Conservation (phyloP, 768 basidiomycete genomes). For the Lentinula edodes region DNA sequence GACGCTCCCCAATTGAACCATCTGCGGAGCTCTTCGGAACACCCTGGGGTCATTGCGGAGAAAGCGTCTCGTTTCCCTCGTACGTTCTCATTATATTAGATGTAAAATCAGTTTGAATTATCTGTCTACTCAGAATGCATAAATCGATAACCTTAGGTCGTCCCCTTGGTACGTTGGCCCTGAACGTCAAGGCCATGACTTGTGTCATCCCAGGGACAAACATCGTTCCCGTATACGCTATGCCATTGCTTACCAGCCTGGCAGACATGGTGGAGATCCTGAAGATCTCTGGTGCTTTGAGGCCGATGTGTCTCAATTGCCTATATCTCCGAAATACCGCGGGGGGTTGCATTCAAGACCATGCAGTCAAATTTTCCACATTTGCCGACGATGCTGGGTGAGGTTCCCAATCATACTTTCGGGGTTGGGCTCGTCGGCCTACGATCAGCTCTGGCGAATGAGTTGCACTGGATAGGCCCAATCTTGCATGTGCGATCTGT, state of each 20-base stretch:
- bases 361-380: not conserved
- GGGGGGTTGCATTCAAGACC: not conserved
- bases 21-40: slow-evolving; percentile 11
- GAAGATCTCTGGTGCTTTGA: slow-evolving; percentile 6
- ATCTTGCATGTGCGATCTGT: not conserved
- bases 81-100: not conserved
- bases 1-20: not conserved
- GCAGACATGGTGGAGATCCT: slow-evolving; percentile 6
- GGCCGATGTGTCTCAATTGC: slow-evolving; percentile 11
- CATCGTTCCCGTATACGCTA: slow-evolving; percentile 6
- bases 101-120: not conserved
- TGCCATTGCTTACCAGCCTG: not conserved
- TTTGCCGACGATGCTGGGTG: not conserved
- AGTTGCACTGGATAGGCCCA: too few relatives aligned
- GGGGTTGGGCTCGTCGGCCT: not conserved
- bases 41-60: slow-evolving; percentile 12
- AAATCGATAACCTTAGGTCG: not conserved
- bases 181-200: slow-evolving; percentile 11
- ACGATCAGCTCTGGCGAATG: too few relatives aligned
- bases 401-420: not conserved
- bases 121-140: slow-evolving; percentile 1
- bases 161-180: slow-evolving; percentile 8
- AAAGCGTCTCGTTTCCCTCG: slow-evolving; percentile 9
- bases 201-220: slow-evolving; percentile 8
- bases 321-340: slow-evolving; percentile 3